Evolutionary conservation across 1,284 basidiomycete genomes (phyloP).

Genomic region (Trametes hirsuta): DNA sequence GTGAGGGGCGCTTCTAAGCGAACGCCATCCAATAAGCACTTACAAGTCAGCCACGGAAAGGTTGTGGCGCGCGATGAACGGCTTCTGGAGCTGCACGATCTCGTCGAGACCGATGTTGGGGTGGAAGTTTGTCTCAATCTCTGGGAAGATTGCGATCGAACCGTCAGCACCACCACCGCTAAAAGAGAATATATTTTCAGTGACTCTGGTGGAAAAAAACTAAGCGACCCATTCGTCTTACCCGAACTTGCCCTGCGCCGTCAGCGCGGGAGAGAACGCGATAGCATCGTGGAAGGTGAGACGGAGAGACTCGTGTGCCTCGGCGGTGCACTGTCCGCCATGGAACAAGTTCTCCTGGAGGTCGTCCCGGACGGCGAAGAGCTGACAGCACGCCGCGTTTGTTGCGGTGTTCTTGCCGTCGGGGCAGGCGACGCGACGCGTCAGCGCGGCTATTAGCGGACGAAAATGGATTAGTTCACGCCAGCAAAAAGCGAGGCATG

Average conservation of each 20-base stretch:
- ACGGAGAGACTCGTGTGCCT: slow-evolving; percentile 27
- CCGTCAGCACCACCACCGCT: slow-evolving; percentile 31
- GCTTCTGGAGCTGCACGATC: slow-evolving; percentile 27
- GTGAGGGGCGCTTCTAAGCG: not conserved
- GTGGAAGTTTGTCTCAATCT: slow-evolving; percentile 28
- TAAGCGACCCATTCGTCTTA: not conserved
- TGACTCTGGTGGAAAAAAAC: too few species aligned
- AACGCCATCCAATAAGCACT: not conserved
- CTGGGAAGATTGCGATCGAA: slow-evolving; percentile 29
- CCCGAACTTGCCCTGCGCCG: slow-evolving; percentile 23
- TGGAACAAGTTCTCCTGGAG: slow-evolving; percentile 3
- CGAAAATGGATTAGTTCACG: too few species aligned
- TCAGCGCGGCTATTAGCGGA: too few species aligned
- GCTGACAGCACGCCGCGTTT: not conserved
- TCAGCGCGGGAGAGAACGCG: slow-evolving; percentile 22
- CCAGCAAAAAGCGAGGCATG: too few species aligned
- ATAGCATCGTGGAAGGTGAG: slow-evolving; percentile 24
- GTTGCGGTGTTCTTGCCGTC: slow-evolving; percentile 4
- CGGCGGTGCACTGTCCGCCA: slow-evolving; percentile 20
- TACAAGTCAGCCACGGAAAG: slow-evolving; percentile 33
- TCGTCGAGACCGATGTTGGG: slow-evolving; percentile 33
- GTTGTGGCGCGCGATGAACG: slow-evolving; percentile 29
- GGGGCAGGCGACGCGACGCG: too few species aligned
- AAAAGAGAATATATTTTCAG: not conserved
- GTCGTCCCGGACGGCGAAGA: not conserved